These are phyloP conservation scores for Discostella stelligeroides DNA, from an alignment of 108 stramenopile genomes.

Conservation along the genomic window DNA sequence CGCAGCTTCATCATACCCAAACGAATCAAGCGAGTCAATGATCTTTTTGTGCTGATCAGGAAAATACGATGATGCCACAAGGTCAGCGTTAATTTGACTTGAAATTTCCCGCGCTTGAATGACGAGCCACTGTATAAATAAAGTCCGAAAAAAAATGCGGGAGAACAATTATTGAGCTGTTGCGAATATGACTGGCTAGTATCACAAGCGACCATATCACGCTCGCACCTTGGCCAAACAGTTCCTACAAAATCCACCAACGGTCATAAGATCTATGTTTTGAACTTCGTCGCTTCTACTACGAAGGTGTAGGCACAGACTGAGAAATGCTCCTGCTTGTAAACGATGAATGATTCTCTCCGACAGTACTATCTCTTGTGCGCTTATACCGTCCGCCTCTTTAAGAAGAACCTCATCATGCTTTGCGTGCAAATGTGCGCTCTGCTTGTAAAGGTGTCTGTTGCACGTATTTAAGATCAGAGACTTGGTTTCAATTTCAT, in stretches of 20 bases:
- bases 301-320: slow-evolving; percentile 69
- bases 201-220: too few relatives aligned
- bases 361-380: slow-evolving; percentile 21
- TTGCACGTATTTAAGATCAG: background rate
- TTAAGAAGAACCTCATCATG: slow-evolving; percentile 40
- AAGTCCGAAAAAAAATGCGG: too few relatives aligned
- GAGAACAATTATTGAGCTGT: too few relatives aligned
- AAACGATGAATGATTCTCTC: slow-evolving; percentile 42
- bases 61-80: slow-evolving; percentile 21
- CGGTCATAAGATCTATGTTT: slow-evolving; percentile 92
- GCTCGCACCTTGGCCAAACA: slow-evolving; percentile 93
- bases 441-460: slow-evolving; percentile 44
- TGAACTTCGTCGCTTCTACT: slow-evolving; percentile 78
- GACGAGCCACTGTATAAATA: too few relatives aligned
- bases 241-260: slow-evolving; percentile 92
- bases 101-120: slow-evolving; percentile 75
- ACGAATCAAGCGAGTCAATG: slow-evolving; percentile 61
- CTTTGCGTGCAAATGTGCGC: slow-evolving; percentile 34
- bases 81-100: slow-evolving; percentile 31
- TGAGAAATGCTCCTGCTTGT: slow-evolving; percentile 81
- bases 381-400: slow-evolving; percentile 1
- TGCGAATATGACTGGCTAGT: too few relatives aligned
- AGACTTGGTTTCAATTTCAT: background rate
- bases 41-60: slow-evolving; percentile 27
- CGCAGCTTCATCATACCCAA: slow-evolving; percentile 89